Evolutionary conservation across 768 basidiomycete genomes (phyloP).

Genomic region (Lyophyllum decastes): DNA sequence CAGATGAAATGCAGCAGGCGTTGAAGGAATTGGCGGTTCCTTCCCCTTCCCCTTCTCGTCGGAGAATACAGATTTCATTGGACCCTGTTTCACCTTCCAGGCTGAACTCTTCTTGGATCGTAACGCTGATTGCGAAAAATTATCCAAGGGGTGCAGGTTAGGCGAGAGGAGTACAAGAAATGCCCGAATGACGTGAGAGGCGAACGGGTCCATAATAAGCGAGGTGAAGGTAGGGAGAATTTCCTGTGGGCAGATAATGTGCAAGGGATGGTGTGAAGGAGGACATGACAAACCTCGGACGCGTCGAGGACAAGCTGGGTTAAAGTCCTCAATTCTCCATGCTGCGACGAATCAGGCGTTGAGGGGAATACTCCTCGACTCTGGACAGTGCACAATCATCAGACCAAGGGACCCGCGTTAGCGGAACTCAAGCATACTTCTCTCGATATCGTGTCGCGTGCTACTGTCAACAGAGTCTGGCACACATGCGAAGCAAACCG

Average conservation of each 20-base stretch:
- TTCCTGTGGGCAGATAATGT: conserved; percentile 51
- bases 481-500: conserved; percentile 96
- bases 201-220: conserved; percentile 83
- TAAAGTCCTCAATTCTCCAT: conserved; percentile 69
- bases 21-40: conserved; percentile 21
- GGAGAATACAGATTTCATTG: conserved; percentile 77
- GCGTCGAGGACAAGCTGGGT: conserved; percentile 65
- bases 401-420: no score
- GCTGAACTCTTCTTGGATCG: conserved; percentile 86
- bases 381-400: conserved; percentile 32
- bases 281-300: conserved; percentile 53
- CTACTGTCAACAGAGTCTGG: conserved; percentile 81
- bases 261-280: neutral
- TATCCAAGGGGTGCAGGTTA: conserved; percentile 41
- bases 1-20: conserved; percentile 51
- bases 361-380: conserved; percentile 54
- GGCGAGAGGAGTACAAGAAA: conserved; percentile 80
- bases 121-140: conserved; percentile 39
- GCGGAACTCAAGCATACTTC: conserved; percentile 51
- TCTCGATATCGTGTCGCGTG: conserved; percentile 61
- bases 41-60: conserved; percentile 41
- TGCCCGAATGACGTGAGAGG: conserved; percentile 86
- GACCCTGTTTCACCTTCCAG: conserved; percentile 81
- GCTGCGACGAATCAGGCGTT: conserved; percentile 43
- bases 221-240: conserved; percentile 60